Evolutionary conservation across 768 basidiomycete genomes (phyloP), one percentile per base, ranked within the genome.

Genomic region (Serpula lacrymans): DNA sequence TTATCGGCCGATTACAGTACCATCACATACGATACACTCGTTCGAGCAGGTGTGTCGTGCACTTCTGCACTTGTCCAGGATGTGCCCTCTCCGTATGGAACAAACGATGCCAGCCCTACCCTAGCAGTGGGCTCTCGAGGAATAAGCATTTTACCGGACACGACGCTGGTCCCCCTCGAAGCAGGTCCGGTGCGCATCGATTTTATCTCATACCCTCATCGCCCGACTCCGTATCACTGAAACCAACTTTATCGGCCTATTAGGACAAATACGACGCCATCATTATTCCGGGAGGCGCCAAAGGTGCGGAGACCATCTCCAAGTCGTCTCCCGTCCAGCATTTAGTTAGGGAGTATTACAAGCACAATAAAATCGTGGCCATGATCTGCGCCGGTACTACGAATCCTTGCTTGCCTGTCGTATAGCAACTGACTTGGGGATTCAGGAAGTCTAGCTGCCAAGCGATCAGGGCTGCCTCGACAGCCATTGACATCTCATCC

Each of bases 401-500:
- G 24, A 28, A 14, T 25, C 6, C 10, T 10, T 6, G n/a, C 7
- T 21, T 40, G 12, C 37, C 34, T 25, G 23, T 13, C 17, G 16
- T 13, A 11, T 14, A 18, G 9, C 33, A 18, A 34, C 23, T 37
- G 35, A 37, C 23, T 20, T 22, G 18, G 35, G 17, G 22, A 30
- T 42, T 37, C 49, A 88, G 86, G 86, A n/a, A 80, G 79, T 34
- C 66, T 88, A 25, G 74, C 77, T 20, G 88, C 88, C 0, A 67
- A 79, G 42, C 75, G 75, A 0, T 70, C 86, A 1, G 68, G 68
- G 8, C 70, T 90, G 4, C 72, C 77, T 0, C 70, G 53, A 38
- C 84, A 87, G 47, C 73, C 75, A 3, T 45, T 91, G 32, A 91
- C 88, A 22, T 91, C 88, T 12, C 88, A 91, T 51, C 88, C 88